phyloP scores from a whole-genome alignment of 768 basidiomycete genomes.

The Harrya chromipes region DNA sequence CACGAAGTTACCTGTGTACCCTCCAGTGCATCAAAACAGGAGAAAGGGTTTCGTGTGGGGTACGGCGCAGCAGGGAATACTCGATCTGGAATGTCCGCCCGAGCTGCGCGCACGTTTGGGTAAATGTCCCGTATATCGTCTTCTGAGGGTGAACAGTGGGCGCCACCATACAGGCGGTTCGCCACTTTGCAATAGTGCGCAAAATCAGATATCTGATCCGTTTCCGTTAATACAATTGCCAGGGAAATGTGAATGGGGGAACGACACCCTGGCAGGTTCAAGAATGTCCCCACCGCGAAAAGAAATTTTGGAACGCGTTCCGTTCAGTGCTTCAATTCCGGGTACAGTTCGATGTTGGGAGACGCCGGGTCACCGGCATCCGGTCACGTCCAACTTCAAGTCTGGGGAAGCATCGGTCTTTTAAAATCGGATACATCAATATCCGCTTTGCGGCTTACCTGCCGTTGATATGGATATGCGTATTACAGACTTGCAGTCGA shows the following conservation, averaged over 20 bases:
- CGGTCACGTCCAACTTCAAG: not conserved
- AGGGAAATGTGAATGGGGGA: constrained; percentile 9
- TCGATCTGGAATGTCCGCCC: constrained; percentile 55
- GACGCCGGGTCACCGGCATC: not conserved
- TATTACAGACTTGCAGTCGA: not conserved
- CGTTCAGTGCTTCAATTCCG: constrained; percentile 17
- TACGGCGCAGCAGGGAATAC: constrained; percentile 48
- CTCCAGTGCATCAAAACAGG: constrained; percentile 63
- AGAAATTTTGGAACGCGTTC: constrained; percentile 22
- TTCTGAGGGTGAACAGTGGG: constrained; percentile 19
- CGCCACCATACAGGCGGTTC: constrained; percentile 33
- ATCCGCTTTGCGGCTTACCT: constrained; percentile 22
- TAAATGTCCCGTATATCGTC: constrained; percentile 39
- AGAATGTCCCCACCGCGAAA: constrained; percentile 22
- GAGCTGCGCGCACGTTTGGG: constrained; percentile 40
- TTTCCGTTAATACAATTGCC: constrained; percentile 26
- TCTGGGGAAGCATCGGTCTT: constrained; percentile 3
- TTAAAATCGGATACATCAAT: constrained; percentile 10
- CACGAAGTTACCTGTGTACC: constrained; percentile 59
- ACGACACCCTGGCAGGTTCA: constrained; percentile 21
- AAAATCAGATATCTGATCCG: constrained; percentile 10
- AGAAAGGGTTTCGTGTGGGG: constrained; percentile 53
- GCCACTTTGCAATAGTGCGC: constrained; percentile 17
- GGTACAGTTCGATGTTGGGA: constrained; percentile 8
- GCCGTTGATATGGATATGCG: constrained; percentile 4